Evolutionary conservation across 306 rosid genomes (phyloP).

Genomic region (Sophora flavescens): DNA sequence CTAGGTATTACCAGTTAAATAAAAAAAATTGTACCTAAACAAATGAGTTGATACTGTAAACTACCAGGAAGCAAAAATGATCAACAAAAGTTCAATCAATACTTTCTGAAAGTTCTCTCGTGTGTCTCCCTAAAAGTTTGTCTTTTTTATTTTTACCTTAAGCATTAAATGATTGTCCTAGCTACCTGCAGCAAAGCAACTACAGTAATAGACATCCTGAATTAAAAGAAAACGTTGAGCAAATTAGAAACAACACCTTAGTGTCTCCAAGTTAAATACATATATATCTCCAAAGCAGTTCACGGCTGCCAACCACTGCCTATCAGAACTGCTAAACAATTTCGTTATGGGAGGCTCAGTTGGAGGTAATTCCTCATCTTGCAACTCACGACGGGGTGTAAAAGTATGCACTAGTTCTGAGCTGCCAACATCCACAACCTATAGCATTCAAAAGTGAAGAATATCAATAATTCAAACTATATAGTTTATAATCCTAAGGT

Average conservation of each 20-base stretch:
- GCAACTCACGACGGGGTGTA: constrained; percentile 68
- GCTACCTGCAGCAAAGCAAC: constrained; percentile 12
- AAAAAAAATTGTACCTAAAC: background rate
- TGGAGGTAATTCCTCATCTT: constrained; percentile 68
- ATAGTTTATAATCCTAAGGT: constrained; percentile 19
- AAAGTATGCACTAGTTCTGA: constrained; percentile 70
- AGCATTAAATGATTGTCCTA: background rate
- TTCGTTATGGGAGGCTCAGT: constrained; percentile 92
- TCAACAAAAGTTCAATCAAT: background rate
- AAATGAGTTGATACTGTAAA: background rate
- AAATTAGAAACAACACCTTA: constrained; percentile 58
- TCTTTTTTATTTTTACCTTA: background rate
- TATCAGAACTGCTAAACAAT: constrained; percentile 89
- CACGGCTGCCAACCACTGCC: constrained; percentile 98
- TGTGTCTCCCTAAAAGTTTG: background rate
- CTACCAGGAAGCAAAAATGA: background rate
- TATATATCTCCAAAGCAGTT: constrained; percentile 97
- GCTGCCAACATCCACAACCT: constrained; percentile 78
- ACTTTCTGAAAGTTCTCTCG: background rate
- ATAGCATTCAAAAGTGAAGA: constrained; percentile 40
- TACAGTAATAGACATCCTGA: constrained; percentile 4
- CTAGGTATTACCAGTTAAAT: background rate
- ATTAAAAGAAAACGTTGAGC: background rate
- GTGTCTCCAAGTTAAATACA: constrained; percentile 81
- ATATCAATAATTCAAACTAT: constrained; percentile 28